These are phyloP conservation scores for Boletus barrowsii DNA, from an alignment of 768 basidiomycete genomes.

Conservation along the genomic window DNA sequence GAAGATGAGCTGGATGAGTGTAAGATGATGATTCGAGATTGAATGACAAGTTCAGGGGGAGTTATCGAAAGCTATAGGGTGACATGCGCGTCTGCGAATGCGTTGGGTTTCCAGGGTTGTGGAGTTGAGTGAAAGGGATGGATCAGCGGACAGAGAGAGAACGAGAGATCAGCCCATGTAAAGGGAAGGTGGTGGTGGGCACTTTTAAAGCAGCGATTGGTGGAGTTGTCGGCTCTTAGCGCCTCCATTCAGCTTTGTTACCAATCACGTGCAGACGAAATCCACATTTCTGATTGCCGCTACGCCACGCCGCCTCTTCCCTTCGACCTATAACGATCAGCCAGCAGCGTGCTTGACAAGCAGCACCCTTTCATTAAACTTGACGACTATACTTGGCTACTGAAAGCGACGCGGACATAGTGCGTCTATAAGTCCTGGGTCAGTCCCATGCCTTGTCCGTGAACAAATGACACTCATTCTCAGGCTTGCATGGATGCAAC, in stretches of 20 bases:
- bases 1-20: not conserved
- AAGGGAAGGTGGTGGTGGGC: not conserved
- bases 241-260: not conserved
- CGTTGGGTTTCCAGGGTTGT: constrained; percentile 21
- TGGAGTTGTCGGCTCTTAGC: constrained; percentile 8
- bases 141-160: not conserved
- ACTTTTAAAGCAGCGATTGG: constrained; percentile 1
- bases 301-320: not conserved
- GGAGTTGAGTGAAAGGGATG: not conserved
- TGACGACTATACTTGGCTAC: no score
- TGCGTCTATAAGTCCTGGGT: not conserved
- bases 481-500: no score
- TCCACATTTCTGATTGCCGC: not conserved
- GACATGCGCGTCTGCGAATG: constrained; percentile 24
- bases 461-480: no score
- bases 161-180: constrained; percentile 18
- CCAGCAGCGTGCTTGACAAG: no score
- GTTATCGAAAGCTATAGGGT: constrained; percentile 14
- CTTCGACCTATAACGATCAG: no score
- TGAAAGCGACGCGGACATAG: constrained; percentile 14
- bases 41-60: not conserved
- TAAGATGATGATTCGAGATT: not conserved
- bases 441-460: no score
- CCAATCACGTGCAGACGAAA: constrained; percentile 9
- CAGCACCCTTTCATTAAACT: no score